A percentile compares a stretch with the other conserved stretches of the same genome.
phyloP scores from a whole-genome alignment of 1,139 yeast species.

The Kodamaea suecica region DNA sequence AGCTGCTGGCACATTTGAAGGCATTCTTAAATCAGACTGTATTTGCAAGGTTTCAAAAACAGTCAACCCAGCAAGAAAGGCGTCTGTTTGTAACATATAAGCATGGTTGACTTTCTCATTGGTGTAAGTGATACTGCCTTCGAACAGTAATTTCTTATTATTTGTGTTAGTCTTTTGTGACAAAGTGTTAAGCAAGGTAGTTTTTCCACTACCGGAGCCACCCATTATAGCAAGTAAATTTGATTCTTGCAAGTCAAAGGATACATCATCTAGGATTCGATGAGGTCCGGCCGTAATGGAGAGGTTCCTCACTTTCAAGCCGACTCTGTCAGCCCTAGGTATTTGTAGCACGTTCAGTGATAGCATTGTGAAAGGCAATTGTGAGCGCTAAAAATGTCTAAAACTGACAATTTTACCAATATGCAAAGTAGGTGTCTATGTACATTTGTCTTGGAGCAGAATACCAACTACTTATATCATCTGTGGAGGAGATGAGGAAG shows the following conservation, averaged over 20 bases:
- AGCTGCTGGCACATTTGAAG: constrained; percentile 34
- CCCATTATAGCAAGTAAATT: constrained; percentile 71
- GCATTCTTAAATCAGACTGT: constrained; percentile 68
- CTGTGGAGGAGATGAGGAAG: too few species aligned
- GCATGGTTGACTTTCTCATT: constrained; percentile 45
- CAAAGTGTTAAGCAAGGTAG: constrained; percentile 70
- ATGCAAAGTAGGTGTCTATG: too few species aligned
- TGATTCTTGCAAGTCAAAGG: constrained; percentile 53
- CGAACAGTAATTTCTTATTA: constrained; percentile 30
- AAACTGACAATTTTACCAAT: too few species aligned
- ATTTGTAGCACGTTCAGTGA: constrained; percentile 1
- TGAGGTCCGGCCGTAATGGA: constrained; percentile 27
- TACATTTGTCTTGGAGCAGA: too few species aligned
- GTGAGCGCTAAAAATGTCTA: too few species aligned
- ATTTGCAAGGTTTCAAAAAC: constrained; percentile 65
- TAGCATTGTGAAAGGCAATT: constrained; percentile 1
- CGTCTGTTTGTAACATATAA: constrained; percentile 76
- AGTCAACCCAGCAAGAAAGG: constrained; percentile 66
- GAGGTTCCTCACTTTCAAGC: constrained; percentile 29
- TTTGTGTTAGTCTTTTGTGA: constrained; percentile 54
- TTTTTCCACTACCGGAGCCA: constrained; percentile 86
- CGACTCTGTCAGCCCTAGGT: constrained; percentile 23
- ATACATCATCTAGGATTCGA: constrained; percentile 40
- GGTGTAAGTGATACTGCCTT: constrained; percentile 27
- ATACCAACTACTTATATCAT: too few species aligned